A percentile compares a stretch with the other conserved stretches of the same genome.
Evolutionary conservation across 441 rosid species (phyloP).

Genomic region (Populus tomentosa): DNA sequence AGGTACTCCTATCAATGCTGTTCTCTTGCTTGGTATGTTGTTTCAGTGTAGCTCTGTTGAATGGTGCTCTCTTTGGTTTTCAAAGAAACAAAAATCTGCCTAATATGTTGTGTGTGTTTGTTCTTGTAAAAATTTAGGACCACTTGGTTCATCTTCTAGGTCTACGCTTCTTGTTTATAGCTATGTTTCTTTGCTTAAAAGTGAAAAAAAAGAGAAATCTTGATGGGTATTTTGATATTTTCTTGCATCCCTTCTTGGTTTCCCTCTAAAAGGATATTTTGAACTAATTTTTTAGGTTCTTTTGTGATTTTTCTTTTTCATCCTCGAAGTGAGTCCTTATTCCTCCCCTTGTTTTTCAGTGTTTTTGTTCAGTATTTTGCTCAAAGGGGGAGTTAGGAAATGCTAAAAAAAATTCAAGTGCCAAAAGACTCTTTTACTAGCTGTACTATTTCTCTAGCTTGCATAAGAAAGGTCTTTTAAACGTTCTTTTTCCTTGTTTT

Average conservation of each 20-base stretch:
- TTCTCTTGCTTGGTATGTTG: background rate
- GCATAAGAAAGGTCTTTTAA: background rate
- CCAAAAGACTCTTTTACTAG: background rate
- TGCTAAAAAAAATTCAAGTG: background rate
- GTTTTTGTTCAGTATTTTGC: background rate
- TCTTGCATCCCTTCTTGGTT: background rate
- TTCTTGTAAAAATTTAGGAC: background rate
- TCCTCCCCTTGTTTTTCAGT: background rate
- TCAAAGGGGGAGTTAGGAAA: background rate
- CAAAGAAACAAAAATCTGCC: background rate
- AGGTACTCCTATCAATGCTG: constrained; percentile 34
- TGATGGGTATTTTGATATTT: background rate
- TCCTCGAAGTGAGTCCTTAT: background rate
- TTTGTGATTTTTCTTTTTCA: background rate
- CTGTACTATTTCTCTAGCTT: background rate
- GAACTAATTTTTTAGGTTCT: background rate
- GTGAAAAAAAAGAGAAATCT: background rate
- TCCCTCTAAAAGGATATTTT: background rate
- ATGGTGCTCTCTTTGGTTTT: background rate
- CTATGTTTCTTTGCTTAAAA: background rate
- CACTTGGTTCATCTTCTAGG: background rate
- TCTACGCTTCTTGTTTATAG: background rate
- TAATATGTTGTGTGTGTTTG: background rate
- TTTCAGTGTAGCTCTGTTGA: background rate
- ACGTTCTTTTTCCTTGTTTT: background rate